Evolutionary conservation across 2,329 filamentous ascomycete species (phyloP), one percentile per base, ranked within the genome.

Genomic region (Sporothrix brasiliensis): DNA sequence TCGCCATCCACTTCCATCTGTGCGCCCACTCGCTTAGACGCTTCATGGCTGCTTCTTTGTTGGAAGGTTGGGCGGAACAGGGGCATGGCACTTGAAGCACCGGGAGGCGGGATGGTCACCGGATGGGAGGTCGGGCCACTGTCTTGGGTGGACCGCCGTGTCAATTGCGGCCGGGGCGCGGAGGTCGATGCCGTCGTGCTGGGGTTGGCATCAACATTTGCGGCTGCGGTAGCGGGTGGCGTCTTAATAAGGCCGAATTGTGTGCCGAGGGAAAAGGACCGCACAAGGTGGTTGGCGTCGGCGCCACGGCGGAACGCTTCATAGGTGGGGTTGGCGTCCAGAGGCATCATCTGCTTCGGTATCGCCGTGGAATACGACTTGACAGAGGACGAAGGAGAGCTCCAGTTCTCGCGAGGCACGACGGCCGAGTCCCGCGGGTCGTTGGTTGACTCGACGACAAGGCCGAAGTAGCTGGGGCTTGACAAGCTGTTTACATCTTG

Each of bases 381-480:
- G 65, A 93, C 85, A 5, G 90, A 89, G 0, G 69, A 91, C 10
- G 88, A 89, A 0, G 89, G 86, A 10, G 91, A 86, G 75, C 90
- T 92, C 91, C 92, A 94, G 79, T 92, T 92, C 74, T 88, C 88
- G 70, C 87, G 87, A 0, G 89, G 85, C 73, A 91, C 83, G 47
- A 84, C 83, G 4, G 85, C 86, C 2, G 89, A 90, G 68, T 90
- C 89, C 72, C 89, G 85, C 30, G 86, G 83, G 72, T 92, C 88
- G 69, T 80, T 83, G 60, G 81, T 79, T 24, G 87, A 75, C 71
- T 93, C 89, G 73, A 92, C 81, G 41, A 89, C 83, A 72, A 96
- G 87, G 70, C 91, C 92, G 78, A 97, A 97, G 80, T 97, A 97
- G 78, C 94, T 96, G 14, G 93, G 92, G 77, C 92, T 94, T 11